Evolutionary conservation across 2,329 filamentous ascomycete genomes (phyloP).

Genomic region (Aquanectria penicillioides): DNA sequence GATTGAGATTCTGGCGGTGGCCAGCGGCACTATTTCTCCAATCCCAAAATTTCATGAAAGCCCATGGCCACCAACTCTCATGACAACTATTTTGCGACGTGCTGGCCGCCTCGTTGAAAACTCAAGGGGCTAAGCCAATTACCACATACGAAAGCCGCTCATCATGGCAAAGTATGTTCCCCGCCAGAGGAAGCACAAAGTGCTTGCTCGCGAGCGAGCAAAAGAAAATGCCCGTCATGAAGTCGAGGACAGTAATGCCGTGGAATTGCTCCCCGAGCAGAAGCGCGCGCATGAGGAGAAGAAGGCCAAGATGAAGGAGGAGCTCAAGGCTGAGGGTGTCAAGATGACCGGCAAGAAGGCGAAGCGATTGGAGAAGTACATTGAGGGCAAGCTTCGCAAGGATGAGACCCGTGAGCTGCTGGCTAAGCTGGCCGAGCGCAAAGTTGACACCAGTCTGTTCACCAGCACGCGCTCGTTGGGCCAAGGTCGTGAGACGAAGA

Average conservation of each 20-base stretch:
- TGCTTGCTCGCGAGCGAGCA: conserved; percentile 70
- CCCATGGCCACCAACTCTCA: conserved; percentile 19
- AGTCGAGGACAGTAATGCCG: conserved; percentile 49
- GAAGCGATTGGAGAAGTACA: conserved; percentile 74
- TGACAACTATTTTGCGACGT: conserved; percentile 24
- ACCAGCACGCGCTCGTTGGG: conserved; percentile 82
- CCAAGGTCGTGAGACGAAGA: conserved; percentile 75
- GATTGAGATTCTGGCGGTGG: conserved; percentile 48
- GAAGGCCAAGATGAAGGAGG: conserved; percentile 64
- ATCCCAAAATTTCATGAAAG: conserved; percentile 49
- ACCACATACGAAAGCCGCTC: conserved; percentile 6
- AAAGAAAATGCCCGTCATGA: conserved; percentile 54
- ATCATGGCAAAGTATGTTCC: conserved; percentile 68
- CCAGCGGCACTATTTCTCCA: conserved; percentile 46
- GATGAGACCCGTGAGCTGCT: conserved; percentile 89
- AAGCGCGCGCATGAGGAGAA: conserved; percentile 64
- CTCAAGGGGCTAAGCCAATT: conserved; percentile 19
- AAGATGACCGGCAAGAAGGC: conserved; percentile 73
- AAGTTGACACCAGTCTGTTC: conserved; percentile 84
- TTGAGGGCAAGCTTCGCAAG: conserved; percentile 91
- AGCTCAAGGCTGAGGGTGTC: conserved; percentile 60
- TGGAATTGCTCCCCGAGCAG: conserved; percentile 46
- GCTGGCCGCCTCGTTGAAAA: conserved; percentile 25
- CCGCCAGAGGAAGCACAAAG: conserved; percentile 74
- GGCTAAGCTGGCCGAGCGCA: conserved; percentile 81